Evolutionary conservation across 306 rosid species (phyloP).

Genomic region (Casuarina glauca): DNA sequence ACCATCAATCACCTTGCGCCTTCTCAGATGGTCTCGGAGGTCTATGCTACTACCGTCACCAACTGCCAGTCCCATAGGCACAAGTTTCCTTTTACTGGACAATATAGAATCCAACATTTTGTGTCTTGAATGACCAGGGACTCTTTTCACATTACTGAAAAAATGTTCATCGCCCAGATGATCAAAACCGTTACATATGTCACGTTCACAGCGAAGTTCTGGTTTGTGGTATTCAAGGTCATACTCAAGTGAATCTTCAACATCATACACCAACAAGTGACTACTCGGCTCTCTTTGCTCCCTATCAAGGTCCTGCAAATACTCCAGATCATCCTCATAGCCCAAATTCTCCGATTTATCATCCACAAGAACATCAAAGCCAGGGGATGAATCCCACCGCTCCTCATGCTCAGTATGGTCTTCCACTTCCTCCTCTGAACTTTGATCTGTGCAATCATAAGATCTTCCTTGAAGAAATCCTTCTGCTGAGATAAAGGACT

Average conservation of each 20-base stretch:
- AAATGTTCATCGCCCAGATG: conserved; percentile 36
- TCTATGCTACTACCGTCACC: conserved; percentile 44
- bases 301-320: conserved; percentile 40
- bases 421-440: conserved; percentile 55
- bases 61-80: conserved; percentile 41
- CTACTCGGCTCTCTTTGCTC: conserved; percentile 40
- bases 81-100: conserved; percentile 49
- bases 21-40: conserved; percentile 65
- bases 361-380: conserved; percentile 89
- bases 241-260: conserved; percentile 45
- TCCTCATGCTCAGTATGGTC: conserved; percentile 55
- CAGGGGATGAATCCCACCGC: conserved; percentile 80
- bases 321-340: conserved; percentile 49
- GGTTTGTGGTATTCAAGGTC: conserved; percentile 41
- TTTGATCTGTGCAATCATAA: conserved; percentile 38
- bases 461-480: conserved; percentile 38
- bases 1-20: conserved; percentile 44
- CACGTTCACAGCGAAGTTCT: conserved; percentile 47
- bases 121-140: conserved; percentile 40
- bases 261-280: conserved; percentile 44
- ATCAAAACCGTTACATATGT: conserved; percentile 32
- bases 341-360: conserved; percentile 46
- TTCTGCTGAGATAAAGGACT: conserved; percentile 38
- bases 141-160: conserved; percentile 34
- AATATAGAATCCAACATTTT: conserved; percentile 44